Evolutionary conservation across 352 stramenopile genomes (phyloP), one percentile per base, ranked within the genome.

Genomic region (Phytophthora kernoviae): DNA sequence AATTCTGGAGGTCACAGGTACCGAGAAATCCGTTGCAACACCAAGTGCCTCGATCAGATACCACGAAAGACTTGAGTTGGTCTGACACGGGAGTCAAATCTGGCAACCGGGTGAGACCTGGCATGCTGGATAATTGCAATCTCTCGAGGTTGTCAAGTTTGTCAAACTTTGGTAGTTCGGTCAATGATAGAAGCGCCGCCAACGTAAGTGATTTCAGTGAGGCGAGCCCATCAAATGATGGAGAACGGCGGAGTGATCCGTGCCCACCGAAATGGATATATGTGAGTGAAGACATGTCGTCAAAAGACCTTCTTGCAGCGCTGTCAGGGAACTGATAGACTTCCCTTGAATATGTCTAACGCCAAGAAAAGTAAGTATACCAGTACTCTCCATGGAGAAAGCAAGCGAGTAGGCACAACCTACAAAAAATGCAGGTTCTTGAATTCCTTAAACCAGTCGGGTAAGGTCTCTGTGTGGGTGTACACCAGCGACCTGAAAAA

Each of bases 401-500:
- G 0, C 21, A 10, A 40, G 10, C 21, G 14, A 22, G 20, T 21
- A 4, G 1, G 15, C 2, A 37, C 1, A 11, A 58, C 62, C 22
- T 62, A 79, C 70, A 84, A 14, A 33, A 65, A 73, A 33, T 81
- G 45, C 5, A 84, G 54, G 0, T 58, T 42, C 0, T 53, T 58
- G 36, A 79, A 64, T 5, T 72, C 47, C 26, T 61, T 77, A 24
- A 49, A 58, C 71, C 75, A 79, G 0, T 36, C 46, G 8, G 75
- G 62, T 22, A 81, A 20, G 6, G 27, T 60, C 4, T 27, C 15
- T 2, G 54, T 84, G 27, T 77, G 61, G 0, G 71, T 73, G 54
- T 84, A 77, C 3, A 71, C 54, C 1, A 79, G 53, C 2, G 70
- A 61, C n/a, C 66, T 79, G 34, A 17, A 1, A 34, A 34, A 11